These are phyloP conservation scores for Cryphonectria radicalis DNA, from an alignment of 2,329 filamentous ascomycete genomes.

Conservation along the genomic window DNA sequence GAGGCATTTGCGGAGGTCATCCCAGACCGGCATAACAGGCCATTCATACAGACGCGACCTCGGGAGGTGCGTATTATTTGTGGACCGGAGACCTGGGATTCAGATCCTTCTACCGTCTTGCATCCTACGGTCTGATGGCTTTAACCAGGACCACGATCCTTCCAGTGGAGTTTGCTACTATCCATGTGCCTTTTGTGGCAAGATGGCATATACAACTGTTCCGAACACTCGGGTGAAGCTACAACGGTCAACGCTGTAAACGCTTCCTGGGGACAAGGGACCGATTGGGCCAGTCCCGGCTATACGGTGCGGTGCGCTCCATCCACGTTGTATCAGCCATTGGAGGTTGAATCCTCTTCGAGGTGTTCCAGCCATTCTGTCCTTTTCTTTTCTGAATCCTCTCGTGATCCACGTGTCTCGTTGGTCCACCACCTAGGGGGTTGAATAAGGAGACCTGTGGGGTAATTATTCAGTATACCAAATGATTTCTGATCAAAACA, in stretches of 20 bases:
- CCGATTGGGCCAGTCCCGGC: neutral
- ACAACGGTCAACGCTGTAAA: neutral
- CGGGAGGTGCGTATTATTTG: neutral
- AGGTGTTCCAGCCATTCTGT: neutral
- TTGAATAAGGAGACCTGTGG: neutral
- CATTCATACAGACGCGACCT: neutral
- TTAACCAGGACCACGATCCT: neutral
- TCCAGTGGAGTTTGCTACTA: too few relatives aligned
- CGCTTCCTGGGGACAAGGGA: neutral
- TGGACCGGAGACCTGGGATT: neutral
- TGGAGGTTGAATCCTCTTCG: neutral
- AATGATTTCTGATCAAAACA: neutral
- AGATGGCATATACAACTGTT: too few relatives aligned
- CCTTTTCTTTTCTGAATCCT: neutral
- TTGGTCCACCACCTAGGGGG: neutral
- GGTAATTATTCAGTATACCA: neutral
- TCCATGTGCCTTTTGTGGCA: too few relatives aligned
- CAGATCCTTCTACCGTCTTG: neutral
- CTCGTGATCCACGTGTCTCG: neutral
- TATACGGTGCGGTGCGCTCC: neutral
- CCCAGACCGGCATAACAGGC: neutral
- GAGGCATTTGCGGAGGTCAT: constrained; percentile 2
- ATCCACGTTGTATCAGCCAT: neutral
- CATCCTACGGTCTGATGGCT: neutral
- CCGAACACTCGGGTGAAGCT: neutral